phyloP scores from a whole-genome alignment of 2,329 filamentous ascomycete genomes.

The Cercospora sesami region DNA sequence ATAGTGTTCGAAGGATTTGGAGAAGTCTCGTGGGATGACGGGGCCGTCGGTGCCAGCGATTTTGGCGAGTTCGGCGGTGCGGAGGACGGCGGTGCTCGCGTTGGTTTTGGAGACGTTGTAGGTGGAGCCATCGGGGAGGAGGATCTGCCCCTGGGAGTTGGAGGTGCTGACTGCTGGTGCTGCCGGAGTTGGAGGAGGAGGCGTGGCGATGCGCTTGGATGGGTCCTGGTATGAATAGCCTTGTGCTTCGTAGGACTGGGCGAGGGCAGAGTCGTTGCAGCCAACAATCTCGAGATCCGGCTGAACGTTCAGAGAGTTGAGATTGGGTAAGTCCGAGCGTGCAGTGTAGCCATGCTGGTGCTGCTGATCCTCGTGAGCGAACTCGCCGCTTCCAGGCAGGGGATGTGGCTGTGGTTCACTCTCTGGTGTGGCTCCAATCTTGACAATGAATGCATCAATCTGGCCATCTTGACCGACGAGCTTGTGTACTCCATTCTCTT shows the following conservation, averaged over 20 bases:
- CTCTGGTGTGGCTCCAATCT: constrained; percentile 1
- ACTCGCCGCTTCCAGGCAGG: neutral
- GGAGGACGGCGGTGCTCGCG: neutral
- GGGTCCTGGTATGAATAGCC: constrained; percentile 2
- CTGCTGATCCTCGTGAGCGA: neutral
- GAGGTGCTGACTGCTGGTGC: neutral
- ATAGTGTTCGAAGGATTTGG: constrained; percentile 20
- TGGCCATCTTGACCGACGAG: constrained; percentile 1
- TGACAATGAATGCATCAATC: constrained; percentile 8
- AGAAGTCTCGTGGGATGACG: constrained; percentile 27
- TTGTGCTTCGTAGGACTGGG: constrained; percentile 9
- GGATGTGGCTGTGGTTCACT: neutral
- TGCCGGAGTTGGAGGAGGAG: constrained; percentile 13
- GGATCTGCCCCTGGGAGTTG: neutral
- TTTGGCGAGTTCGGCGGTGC: constrained; percentile 7
- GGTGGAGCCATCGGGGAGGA: constrained; percentile 2
- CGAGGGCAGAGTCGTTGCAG: constrained; percentile 12
- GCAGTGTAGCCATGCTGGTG: neutral
- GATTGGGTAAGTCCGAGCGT: neutral
- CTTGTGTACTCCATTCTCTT: constrained; percentile 2
- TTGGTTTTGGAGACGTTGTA: constrained; percentile 20
- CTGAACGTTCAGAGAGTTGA: constrained; percentile 1
- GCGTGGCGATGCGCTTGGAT: constrained; percentile 10
- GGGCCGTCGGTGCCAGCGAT: constrained; percentile 14
- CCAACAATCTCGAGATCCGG: constrained; percentile 4